Evolutionary conservation across 2,329 filamentous ascomycete genomes (phyloP), one percentile per base, ranked within the genome.

Genomic region (Triangularia setosa): DNA sequence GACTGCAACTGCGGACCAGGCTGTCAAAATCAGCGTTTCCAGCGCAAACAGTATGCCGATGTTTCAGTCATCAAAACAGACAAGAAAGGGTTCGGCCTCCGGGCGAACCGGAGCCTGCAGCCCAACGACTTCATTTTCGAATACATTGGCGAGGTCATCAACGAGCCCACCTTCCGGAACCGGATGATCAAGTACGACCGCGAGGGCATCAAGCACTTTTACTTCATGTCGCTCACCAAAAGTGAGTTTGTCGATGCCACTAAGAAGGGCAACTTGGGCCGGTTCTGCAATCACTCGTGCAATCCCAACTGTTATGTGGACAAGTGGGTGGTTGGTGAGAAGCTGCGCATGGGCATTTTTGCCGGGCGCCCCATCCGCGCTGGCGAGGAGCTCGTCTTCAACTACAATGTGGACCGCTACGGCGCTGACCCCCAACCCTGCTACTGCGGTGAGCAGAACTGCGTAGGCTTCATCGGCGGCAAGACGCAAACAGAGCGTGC

Each of bases 261-360:
- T 9, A 96, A 95, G 75, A 96, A 92, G 76, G 95, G 95, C 59
- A 98, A 98, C 71, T 85, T 99, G 5, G 95, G 93, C 60, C 89
- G 95, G 28, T 99, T 99, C 75, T 99, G 95, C 85, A 99, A 99
- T 74, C 95, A 99, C 77, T 98, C 95, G 8, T 99, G 95, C 84
- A 97, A 95, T 76, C 95, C 95, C 18, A 99, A 99, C 75, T 98
- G 93, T 79, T 98, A 96, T 77, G 94, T 99, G 68, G 95, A 99
- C 83, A 99, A 99, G 80, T 99, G 95, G 95, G 93, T 98, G 65
- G 93, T 99, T 33, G 93, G 93, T 18, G 92, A 96, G 73, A 98
- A 97, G 80, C 82, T 98, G 75, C 93, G 95, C 72, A 99, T 99
- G 95, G 95, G 95, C 72, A 98, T 99, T 71, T 99, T 99, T 80